These are phyloP conservation scores for Effrenium voratum DNA, from an alignment of 73 alveolate species.

Conservation along the genomic window DNA sequence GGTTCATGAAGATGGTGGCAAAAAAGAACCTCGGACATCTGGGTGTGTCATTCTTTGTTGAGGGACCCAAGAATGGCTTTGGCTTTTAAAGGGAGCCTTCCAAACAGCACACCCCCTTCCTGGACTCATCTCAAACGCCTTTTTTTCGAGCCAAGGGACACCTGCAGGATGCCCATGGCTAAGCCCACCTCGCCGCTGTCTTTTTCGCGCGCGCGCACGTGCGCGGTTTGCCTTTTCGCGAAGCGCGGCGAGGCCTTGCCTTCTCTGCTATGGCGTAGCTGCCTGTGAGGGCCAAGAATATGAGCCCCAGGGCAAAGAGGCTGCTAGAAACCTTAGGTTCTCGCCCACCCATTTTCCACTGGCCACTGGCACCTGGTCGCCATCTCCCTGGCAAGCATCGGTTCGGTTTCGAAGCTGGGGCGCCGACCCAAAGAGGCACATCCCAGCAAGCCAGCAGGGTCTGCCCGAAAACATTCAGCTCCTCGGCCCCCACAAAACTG, in stretches of 20 bases:
- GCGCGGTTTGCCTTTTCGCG: no score
- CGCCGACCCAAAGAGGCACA: conserved; percentile 9
- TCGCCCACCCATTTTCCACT: not conserved
- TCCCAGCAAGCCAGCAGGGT: conserved; percentile 71
- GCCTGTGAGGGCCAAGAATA: conserved; percentile 47
- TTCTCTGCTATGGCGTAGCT: conserved; percentile 81
- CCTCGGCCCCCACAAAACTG: not conserved
- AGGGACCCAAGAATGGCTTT: not conserved
- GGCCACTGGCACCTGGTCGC: not conserved
- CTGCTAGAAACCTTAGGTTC: conserved; percentile 35
- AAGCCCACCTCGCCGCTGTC: conserved; percentile 45
- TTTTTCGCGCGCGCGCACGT: no score
- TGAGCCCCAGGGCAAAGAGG: conserved; percentile 39
- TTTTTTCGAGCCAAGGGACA: not conserved
- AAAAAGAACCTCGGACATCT: conserved; percentile 15
- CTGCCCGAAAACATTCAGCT: conserved; percentile 42
- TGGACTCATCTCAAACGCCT: not conserved
- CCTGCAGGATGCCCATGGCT: conserved; percentile 59
- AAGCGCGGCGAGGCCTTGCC: not conserved
- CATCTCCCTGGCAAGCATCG: not conserved
- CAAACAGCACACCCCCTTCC: not conserved
- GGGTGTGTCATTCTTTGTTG: not conserved
- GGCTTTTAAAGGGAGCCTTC: not conserved
- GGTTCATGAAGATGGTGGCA: conserved; percentile 72
- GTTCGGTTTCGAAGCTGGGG: not conserved